Base-by-base conservation (phyloP, 768 basidiomycete genomes). In the Asterophora parasitica region DNA sequence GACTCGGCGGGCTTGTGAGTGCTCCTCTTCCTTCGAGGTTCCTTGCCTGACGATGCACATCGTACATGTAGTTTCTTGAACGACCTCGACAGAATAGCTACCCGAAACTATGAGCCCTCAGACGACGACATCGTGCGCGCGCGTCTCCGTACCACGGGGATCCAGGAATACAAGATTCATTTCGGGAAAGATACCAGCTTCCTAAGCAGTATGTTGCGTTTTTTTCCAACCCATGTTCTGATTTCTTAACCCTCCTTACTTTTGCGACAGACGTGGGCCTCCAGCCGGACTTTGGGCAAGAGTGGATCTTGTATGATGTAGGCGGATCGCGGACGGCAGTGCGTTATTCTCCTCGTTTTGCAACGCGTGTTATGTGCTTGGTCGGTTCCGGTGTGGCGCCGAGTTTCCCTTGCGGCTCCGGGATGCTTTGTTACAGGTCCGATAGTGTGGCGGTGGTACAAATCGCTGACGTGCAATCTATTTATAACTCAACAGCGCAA, bases 231-330 rank as follows among this genome's bases (percentile, higher is more conserved):
- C 17, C 16, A 9, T 40, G 19, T 20, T 16, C 2, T 38, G 30
- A 15, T 3, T 10, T 41, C 15, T 43, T 30, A 13, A 43, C 7
- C 27, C 17, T 16, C 7, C 19, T 10, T 32, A 8, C 23, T 6
- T 23, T 23, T 23, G 23, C 23, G 2, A 11, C 23, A 56, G 55
- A 52, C 43, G 48, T 54, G 9, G 55, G 46, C 31, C 35, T 47
- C 23, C 26, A 42, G 41, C n/a, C 55, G 56, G 65, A 69, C 39
- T 65, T 63, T 20, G 73, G 71, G 1, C 63, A 62, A 41, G 82
- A 85, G 46, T 85, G 83, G 83, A 66, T 79, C 34, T 67, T 86
- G 44, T 85, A 82, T 54, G 84, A 85, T 53, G 84, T 86, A 1
- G 85, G 84, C 11, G 84, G 84, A 4, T 76, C 78, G 17, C 70